phyloP scores from a whole-genome alignment of 495 filamentous ascomycete species.

The Cenococcum geophilum region DNA sequence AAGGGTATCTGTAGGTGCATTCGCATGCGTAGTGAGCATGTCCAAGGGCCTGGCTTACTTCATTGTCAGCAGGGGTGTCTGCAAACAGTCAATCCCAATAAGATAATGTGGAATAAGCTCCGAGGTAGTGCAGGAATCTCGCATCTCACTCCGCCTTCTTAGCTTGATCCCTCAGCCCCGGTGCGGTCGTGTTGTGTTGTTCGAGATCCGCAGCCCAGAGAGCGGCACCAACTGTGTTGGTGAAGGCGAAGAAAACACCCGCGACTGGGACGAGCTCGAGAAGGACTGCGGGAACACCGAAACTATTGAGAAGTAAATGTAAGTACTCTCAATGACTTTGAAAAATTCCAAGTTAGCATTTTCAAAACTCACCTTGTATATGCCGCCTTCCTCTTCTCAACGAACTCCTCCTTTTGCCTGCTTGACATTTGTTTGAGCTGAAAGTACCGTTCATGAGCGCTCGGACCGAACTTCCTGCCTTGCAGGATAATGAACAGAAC shows the following conservation, averaged over 20 bases:
- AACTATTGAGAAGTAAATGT: conserved; percentile 46
- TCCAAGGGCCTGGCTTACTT: neutral
- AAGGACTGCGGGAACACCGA: conserved; percentile 67
- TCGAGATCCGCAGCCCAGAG: conserved; percentile 94
- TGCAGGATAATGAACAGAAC: conserved; percentile 70
- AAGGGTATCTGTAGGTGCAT: conserved; percentile 20
- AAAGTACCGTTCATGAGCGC: conserved; percentile 63
- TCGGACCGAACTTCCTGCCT: conserved; percentile 53
- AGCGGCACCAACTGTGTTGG: conserved; percentile 85
- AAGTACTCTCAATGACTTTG: neutral
- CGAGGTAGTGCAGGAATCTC: conserved; percentile 2
- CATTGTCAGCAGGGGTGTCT: neutral
- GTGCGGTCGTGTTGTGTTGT: conserved; percentile 35
- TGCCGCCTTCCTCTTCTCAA: conserved; percentile 55
- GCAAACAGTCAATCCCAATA: conserved; percentile 3
- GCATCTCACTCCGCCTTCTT: conserved; percentile 30
- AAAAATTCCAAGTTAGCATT: neutral
- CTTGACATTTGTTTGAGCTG: conserved; percentile 77
- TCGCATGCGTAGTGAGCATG: conserved; percentile 5
- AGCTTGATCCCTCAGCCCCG: conserved; percentile 22
- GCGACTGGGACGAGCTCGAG: conserved; percentile 80
- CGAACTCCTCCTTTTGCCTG: conserved; percentile 55
- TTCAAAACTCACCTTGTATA: conserved; percentile 64
- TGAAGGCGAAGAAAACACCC: conserved; percentile 82
- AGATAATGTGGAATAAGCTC: neutral